Base-by-base conservation (phyloP, 768 basidiomycete genomes). In the Podaxis sp. region DNA sequence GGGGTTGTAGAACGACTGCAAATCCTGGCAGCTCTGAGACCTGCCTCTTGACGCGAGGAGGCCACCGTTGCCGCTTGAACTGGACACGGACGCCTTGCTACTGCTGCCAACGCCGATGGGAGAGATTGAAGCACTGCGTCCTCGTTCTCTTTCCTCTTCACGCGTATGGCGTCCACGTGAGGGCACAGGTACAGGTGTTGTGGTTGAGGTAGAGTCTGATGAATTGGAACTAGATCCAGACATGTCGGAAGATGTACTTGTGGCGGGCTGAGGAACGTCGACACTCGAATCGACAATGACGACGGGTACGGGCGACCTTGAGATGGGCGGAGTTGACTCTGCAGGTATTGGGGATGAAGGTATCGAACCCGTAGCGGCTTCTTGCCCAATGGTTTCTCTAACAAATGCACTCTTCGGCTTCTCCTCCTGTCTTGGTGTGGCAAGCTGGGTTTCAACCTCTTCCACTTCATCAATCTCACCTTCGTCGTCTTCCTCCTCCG, bases 391-490 rank as follows among this genome's bases (percentile, higher is more conserved):
- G 42, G 11, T 28, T 51, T 53, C 53, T 2, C 38, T 30, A 49
- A 57, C 5, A 22, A 44, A 17, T 30, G 42, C 57, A 40, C 51
- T 58, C 33, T 59, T 38, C 39, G 2, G 52, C 12, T 64, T 52
- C 61, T 67, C 59, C 28, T 60, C 66, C 68, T 60, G 67, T 63
- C 63, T 63, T 54, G 54, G 59, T 28, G 48, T 52, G 26, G 53
- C 54, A 11, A 63, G 54, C 48, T 63, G 36, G 6, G 51, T 39
- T 38, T 63, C 59, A 39, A 65, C 57, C 26, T 30, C 40, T 19
- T 63, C 68, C 56, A 53, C 63, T 28, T 66, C 70, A 59, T 71
- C 73, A 24, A 64, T 58, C 30, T 70, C 70, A 36, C 69, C 71
- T 55, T 67, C 59, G 42, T 63, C 62, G 8, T 70, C 61, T 12